Base-by-base conservation (phyloP, 164 flowering plant genomes). In the Dillenia suffruticosa region DNA sequence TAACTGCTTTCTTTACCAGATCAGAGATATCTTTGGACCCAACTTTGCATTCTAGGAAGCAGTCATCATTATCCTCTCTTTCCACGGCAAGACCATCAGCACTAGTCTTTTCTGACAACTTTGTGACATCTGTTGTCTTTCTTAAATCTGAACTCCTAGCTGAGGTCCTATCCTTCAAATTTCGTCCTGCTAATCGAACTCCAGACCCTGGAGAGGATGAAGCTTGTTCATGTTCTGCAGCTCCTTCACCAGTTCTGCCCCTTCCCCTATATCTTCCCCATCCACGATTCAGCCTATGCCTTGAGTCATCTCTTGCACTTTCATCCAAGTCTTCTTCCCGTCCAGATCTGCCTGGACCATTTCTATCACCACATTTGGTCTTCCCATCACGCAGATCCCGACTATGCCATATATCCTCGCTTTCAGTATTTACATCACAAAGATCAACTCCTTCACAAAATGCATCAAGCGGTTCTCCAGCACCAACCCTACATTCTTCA, bases 11-110 rank as follows among this genome's bases (percentile, higher is more conserved):
- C 72, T 77, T 86, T 32, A 95, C 93, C 50, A 88, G 59, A 67
- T 88, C 86, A 60, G 83, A 77, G 16, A 95, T 78, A 71, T 92
- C 96, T 72, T 69, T 82, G 24, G 78, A 63, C 61, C 99, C 99
- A 75, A 92, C 70, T 74, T 70, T 81, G 74, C 86, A 89, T 24
- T 76, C 92, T 58, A 73, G 74, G 65, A 82, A 83, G 69, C 79
- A 77, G 40, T 86, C 90, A 80, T 91, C 96, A 75, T 54, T 81
- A 56, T 84, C 90, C 14, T 81, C 94, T 71, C 85, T 82, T 54
- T 79, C 90, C 58, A 68, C 11, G 46, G 45, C 19, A 46, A 58
- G 64, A 71, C 44, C 63, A 78, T 86, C 92, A 69, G 74, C 57
- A 62, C 59, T 68, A 26, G 55, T 47, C 64, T 76, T 74, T 57